Conservation (phyloP, 495 filamentous ascomycete species). For the Aspergillus homomorphus region DNA sequence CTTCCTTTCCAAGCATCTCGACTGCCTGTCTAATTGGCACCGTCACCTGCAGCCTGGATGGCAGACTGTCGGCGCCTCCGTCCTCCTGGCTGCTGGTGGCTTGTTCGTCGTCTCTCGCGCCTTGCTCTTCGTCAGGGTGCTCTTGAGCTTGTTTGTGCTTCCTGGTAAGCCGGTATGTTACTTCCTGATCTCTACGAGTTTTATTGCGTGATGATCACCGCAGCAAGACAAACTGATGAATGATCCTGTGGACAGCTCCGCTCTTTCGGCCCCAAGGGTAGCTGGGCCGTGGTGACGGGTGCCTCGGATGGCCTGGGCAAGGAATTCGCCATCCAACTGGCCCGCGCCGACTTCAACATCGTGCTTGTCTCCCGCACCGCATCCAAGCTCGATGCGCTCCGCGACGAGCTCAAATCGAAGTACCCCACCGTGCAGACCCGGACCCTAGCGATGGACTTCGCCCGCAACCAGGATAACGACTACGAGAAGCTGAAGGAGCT, state of each 20-base stretch:
- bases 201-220: conserved; percentile 1
- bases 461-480: conserved; percentile 68
- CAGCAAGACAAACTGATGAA: conserved; percentile 3
- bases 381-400: conserved; percentile 78
- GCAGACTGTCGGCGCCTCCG: conserved; percentile 35
- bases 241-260: conserved; percentile 57
- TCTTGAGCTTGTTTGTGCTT: conserved; percentile 76
- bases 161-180: conserved; percentile 57
- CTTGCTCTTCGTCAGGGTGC: conserved; percentile 58
- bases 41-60: conserved; percentile 35
- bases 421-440: conserved; percentile 63
- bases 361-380: conserved; percentile 90
- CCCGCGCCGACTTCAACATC: conserved; percentile 87
- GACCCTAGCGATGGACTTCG: conserved; percentile 87
- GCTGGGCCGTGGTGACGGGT: conserved; percentile 92
- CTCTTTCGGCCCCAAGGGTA: conserved; percentile 86
- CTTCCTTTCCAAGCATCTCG: conserved; percentile 30
- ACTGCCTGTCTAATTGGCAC: conserved; percentile 38
- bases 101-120: conserved; percentile 56
- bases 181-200: neutral
- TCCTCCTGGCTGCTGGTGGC: conserved; percentile 53
- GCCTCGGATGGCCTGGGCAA: conserved; percentile 97
- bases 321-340: conserved; percentile 89
- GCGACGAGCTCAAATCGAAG: conserved; percentile 68
- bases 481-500: conserved; percentile 67